Percentiles rank a stretch among this genome's conserved stretches.
phyloP scores from a whole-genome alignment of 2,329 filamentous ascomycete genomes.

The Clarireedia hainanense region DNA sequence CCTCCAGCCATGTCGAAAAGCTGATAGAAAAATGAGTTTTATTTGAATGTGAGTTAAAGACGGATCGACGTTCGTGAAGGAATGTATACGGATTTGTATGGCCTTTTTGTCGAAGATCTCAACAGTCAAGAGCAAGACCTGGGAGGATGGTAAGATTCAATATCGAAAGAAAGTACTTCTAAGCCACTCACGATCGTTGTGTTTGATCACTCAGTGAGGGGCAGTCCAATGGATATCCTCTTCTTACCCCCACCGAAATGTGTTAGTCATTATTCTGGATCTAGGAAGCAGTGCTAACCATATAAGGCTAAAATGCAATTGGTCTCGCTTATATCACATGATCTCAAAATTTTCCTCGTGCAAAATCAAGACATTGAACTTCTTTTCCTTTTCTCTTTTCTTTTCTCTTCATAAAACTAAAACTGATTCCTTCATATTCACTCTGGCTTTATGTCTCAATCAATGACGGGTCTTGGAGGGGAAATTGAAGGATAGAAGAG shows the following conservation, averaged over 20 bases:
- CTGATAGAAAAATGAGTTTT: background rate
- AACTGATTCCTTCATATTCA: slow-evolving; percentile 53
- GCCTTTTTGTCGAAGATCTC: too few relatives aligned
- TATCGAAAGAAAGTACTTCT: background rate
- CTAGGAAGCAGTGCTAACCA: too few relatives aligned
- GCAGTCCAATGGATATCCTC: background rate
- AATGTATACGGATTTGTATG: too few relatives aligned
- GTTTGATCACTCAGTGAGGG: background rate
- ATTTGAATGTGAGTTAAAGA: background rate
- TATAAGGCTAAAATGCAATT: too few relatives aligned
- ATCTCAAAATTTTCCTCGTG: background rate
- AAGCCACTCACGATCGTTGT: background rate
- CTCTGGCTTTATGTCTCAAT: slow-evolving; percentile 49
- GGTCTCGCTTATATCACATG: background rate
- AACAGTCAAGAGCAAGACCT: too few relatives aligned
- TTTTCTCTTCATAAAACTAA: slow-evolving; percentile 36
- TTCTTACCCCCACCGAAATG: too few relatives aligned
- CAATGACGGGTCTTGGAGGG: slow-evolving; percentile 57
- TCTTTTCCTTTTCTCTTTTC: slow-evolving; percentile 8
- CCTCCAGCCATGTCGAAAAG: slow-evolving; percentile 37
- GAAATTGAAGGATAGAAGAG: slow-evolving; percentile 60
- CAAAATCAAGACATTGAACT: too few relatives aligned
- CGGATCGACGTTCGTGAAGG: background rate
- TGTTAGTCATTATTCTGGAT: too few relatives aligned
- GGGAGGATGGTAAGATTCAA: too few relatives aligned